These are phyloP conservation scores for Ganoderma lucidum DNA, from an alignment of 1,284 basidiomycete genomes.

Conservation along the genomic window DNA sequence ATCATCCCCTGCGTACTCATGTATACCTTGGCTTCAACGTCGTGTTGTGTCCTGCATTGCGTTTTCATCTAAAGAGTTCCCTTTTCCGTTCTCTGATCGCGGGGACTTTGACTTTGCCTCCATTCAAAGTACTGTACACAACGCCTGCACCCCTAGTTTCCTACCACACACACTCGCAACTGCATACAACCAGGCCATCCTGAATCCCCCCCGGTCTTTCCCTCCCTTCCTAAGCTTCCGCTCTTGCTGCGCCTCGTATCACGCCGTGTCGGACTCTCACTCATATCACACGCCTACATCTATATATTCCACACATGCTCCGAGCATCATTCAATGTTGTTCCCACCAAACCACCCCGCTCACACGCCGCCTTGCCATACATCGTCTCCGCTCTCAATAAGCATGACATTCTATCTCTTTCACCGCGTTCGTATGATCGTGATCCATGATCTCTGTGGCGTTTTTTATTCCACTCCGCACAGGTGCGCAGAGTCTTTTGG, in stretches of 20 bases:
- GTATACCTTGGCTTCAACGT: background rate
- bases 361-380: background rate
- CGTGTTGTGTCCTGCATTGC: background rate
- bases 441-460: constrained; percentile 1
- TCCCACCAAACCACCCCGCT: background rate
- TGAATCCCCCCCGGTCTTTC: background rate
- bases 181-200: background rate
- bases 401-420: background rate
- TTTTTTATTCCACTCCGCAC: background rate
- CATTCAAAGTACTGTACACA: constrained; percentile 5
- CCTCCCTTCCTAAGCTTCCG: background rate
- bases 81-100: background rate
- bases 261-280: constrained; percentile 3
- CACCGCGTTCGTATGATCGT: background rate
- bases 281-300: constrained; percentile 9
- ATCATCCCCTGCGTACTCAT: background rate
- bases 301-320: constrained; percentile 12
- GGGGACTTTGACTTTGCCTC: background rate
- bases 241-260: constrained; percentile 1
- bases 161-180: background rate
- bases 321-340: constrained; percentile 8
- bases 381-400: constrained; percentile 3
- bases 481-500: background rate
- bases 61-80: background rate
- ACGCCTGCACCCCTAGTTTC: background rate